These are phyloP conservation scores for Phaseolus coccineus DNA, from an alignment of 331 rosid species.

Conservation along the genomic window DNA sequence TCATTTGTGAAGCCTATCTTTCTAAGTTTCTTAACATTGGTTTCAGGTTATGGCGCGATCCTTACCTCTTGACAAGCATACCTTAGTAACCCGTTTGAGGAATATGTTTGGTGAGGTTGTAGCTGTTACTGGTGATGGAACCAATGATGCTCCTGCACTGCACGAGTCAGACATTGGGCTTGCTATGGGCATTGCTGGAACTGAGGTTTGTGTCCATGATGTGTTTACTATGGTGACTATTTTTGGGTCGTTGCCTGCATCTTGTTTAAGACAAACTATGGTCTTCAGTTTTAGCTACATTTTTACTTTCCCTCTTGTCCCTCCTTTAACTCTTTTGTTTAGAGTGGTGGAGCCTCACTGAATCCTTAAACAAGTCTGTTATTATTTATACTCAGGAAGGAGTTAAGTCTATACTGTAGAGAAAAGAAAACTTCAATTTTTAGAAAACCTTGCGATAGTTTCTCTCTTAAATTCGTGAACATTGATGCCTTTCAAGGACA, in stretches of 20 bases:
- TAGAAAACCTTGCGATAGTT: neutral
- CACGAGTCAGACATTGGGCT: conserved; percentile 90
- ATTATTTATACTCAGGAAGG: neutral
- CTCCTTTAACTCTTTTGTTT: neutral
- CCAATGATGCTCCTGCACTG: conserved; percentile 95
- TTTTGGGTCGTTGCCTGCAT: neutral
- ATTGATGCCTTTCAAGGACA: conserved; percentile 20
- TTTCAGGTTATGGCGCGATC: conserved; percentile 96
- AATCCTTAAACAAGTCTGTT: conserved; percentile 3
- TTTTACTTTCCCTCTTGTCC: neutral
- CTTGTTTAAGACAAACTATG: conserved; percentile 28
- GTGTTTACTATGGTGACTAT: conserved; percentile 8
- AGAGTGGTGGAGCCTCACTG: neutral
- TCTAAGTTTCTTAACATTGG: conserved; percentile 54
- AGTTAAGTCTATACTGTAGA: neutral
- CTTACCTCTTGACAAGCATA: conserved; percentile 82
- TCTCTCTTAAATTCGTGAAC: neutral
- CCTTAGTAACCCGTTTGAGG: conserved; percentile 76
- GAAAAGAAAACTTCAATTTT: conserved; percentile 23
- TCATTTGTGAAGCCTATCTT: conserved; percentile 31
- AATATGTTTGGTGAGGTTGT: conserved; percentile 81
- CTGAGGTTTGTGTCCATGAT: conserved; percentile 66
- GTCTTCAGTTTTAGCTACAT: neutral
- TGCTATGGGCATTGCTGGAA: conserved; percentile 98
- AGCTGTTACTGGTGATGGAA: conserved; percentile 97